phyloP scores from a whole-genome alignment of 2,329 filamentous ascomycete genomes.

The Colletotrichum lupini region DNA sequence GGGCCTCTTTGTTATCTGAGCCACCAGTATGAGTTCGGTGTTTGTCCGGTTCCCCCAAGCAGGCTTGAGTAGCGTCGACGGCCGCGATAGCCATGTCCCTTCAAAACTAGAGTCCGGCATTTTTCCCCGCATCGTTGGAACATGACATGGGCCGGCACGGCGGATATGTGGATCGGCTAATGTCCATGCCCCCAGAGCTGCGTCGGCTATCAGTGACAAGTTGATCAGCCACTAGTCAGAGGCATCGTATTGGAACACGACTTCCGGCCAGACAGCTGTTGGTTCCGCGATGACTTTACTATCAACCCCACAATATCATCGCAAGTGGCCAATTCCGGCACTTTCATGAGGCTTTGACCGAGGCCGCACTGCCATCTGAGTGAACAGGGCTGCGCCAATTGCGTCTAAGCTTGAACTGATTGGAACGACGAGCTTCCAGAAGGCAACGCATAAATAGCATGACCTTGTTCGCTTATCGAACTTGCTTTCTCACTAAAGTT shows the following conservation, averaged over 20 bases:
- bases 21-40: not conserved
- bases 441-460: not conserved
- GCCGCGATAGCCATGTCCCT: not conserved
- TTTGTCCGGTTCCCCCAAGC: not conserved
- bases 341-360: not conserved
- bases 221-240: not conserved
- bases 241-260: not conserved
- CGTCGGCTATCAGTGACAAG: slow-evolving; percentile 6
- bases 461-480: not conserved
- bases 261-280: not conserved
- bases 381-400: not conserved
- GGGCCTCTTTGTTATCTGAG: slow-evolving; percentile 39
- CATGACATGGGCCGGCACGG: not conserved
- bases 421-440: not conserved
- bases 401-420: not conserved
- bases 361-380: not conserved
- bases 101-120: not conserved
- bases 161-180: slow-evolving; percentile 4
- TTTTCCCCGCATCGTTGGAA: slow-evolving; percentile 6
- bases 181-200: not conserved
- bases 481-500: not conserved
- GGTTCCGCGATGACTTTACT: not conserved
- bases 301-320: not conserved
- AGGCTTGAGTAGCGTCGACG: not conserved
- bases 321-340: not conserved